A percentile compares a stretch with the other conserved stretches of the same genome.
These are phyloP conservation scores for Candida tallmaniae DNA, from an alignment of 805 yeast species.

Conservation along the genomic window DNA sequence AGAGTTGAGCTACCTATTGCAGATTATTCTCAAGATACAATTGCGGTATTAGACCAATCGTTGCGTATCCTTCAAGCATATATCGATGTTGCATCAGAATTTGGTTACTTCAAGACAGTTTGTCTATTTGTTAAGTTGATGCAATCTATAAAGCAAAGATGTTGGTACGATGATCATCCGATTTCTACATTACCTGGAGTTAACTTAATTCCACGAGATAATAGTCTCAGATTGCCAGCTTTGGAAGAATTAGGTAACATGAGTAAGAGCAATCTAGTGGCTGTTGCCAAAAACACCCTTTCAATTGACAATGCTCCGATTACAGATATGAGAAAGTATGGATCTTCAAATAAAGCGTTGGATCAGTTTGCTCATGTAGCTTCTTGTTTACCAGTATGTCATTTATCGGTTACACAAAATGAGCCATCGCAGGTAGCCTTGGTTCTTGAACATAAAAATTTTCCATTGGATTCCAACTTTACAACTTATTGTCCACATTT, in stretches of 20 bases:
- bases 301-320: slow-evolving; percentile 6
- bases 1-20: slow-evolving; percentile 84
- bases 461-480: slow-evolving; percentile 51
- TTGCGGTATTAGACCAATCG: slow-evolving; percentile 89
- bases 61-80: slow-evolving; percentile 90
- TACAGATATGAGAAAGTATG: slow-evolving; percentile 10
- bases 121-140: slow-evolving; percentile 60
- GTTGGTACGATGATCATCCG: slow-evolving; percentile 80
- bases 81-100: slow-evolving; percentile 83
- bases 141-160: slow-evolving; percentile 85
- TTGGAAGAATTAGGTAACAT: slow-evolving; percentile 35
- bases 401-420: slow-evolving; percentile 35
- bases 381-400: slow-evolving; percentile 60
- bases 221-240: slow-evolving; percentile 14
- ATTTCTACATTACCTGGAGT: slow-evolving; percentile 53
- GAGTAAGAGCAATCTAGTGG: slow-evolving; percentile 27
- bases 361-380: slow-evolving; percentile 52
- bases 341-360: slow-evolving; percentile 23
- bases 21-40: slow-evolving; percentile 91
- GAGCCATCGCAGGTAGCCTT: slow-evolving; percentile 34
- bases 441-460: slow-evolving; percentile 50
- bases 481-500: slow-evolving; percentile 72
- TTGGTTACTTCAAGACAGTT: slow-evolving; percentile 65
- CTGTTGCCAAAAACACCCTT: slow-evolving; percentile 25
- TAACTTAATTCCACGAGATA: slow-evolving; percentile 2